A percentile compares a stretch with the other conserved stretches of the same genome.
Evolutionary conservation across 352 stramenopile genomes (phyloP).

Genomic region (Pythium grandisporangium): DNA sequence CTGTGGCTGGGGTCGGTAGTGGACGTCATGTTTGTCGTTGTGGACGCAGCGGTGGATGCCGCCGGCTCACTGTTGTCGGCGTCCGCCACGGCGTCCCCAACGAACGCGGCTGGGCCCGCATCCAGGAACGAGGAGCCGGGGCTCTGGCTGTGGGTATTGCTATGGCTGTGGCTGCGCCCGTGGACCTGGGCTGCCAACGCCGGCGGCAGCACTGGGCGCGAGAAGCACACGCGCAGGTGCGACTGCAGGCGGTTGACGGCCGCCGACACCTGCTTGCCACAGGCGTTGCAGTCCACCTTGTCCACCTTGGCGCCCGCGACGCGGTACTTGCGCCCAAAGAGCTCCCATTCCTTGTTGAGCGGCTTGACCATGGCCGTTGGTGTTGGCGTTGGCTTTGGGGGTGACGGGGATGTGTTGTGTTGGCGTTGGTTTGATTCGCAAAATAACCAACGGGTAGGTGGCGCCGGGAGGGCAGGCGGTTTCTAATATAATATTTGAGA

Average conservation of each 20-base stretch:
- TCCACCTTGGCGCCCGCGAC: slow-evolving; percentile 38
- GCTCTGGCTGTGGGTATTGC: neutral
- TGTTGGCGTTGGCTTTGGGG: neutral
- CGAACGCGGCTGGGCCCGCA: neutral
- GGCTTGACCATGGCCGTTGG: slow-evolving; percentile 50
- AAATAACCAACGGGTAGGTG: neutral
- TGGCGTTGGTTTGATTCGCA: slow-evolving; percentile 1
- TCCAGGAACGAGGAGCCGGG: slow-evolving; percentile 1
- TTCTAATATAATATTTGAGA: too few species aligned
- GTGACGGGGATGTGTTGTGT: neutral
- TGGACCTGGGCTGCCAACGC: slow-evolving; percentile 1
- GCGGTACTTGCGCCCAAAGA: slow-evolving; percentile 53
- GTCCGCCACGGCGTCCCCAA: neutral
- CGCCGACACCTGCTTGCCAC: slow-evolving; percentile 45
- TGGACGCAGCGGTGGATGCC: neutral
- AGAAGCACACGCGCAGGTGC: slow-evolving; percentile 45
- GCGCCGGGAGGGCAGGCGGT: too few species aligned
- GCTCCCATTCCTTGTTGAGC: slow-evolving; percentile 59
- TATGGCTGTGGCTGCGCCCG: neutral
- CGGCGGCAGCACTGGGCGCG: slow-evolving; percentile 11
- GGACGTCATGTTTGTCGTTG: neutral
- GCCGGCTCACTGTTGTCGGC: slow-evolving; percentile 1
- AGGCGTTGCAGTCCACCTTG: slow-evolving; percentile 62
- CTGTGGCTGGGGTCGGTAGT: neutral
- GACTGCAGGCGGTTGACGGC: slow-evolving; percentile 56